A percentile compares a stretch with the other conserved stretches of the same genome.
Evolutionary conservation across 768 basidiomycete species (phyloP).

Genomic region (Agaricus blazei): DNA sequence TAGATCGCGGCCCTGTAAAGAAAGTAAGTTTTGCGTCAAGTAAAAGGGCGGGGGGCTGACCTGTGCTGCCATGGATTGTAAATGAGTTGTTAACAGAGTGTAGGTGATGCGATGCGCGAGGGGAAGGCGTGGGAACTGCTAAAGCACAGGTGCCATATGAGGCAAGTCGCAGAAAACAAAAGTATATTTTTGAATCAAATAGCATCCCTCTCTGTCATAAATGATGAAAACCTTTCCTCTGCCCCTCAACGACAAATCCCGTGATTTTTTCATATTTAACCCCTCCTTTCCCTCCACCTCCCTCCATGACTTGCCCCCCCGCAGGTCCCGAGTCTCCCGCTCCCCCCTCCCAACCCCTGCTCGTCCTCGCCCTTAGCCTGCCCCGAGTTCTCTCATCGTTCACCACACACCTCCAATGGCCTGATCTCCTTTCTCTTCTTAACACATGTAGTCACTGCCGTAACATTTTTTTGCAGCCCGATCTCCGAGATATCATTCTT

Average conservation of each 20-base stretch:
- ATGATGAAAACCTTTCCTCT: too few relatives aligned
- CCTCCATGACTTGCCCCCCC: neutral
- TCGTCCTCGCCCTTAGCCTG: slow-evolving; percentile 14
- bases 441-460: slow-evolving; percentile 28
- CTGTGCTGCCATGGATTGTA: slow-evolving; percentile 7
- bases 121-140: too few relatives aligned
- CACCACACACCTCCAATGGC: slow-evolving; percentile 32
- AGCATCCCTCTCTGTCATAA: too few relatives aligned
- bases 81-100: neutral
- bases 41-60: slow-evolving; percentile 12
- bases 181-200: too few relatives aligned
- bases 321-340: neutral
- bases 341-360: slow-evolving; percentile 12
- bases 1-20: slow-evolving; percentile 28
- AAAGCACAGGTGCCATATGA: neutral
- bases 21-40: slow-evolving; percentile 4
- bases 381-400: slow-evolving; percentile 22
- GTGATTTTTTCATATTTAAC: too few relatives aligned
- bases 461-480: slow-evolving; percentile 22
- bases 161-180: neutral
- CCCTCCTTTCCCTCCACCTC: neutral
- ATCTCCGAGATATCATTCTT: slow-evolving; percentile 34
- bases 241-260: too few relatives aligned
- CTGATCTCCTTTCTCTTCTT: slow-evolving; percentile 32
- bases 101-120: too few relatives aligned